Evolutionary conservation across 2,329 filamentous ascomycete genomes (phyloP), one percentile per base, ranked within the genome.

Genomic region (Byssothecium circinans): DNA sequence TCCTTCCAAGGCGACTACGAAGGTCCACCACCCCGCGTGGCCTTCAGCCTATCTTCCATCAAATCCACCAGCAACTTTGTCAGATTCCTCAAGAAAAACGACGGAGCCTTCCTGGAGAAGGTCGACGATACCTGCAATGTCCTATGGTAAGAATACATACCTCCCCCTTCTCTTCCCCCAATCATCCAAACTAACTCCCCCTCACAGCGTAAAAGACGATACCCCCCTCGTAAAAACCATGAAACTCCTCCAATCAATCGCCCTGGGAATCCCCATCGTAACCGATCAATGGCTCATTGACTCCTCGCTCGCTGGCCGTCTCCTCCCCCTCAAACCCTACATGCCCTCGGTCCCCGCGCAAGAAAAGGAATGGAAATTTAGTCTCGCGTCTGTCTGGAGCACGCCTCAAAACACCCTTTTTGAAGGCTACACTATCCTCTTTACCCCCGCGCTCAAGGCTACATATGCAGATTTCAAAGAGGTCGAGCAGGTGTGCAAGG

Each of bases 351-450:
- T 66, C 25, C 49, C 61, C 2, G 51, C 56, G 8, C 63, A 64
- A 38, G 72, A 76, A 53, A 50, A 61, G n/a, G 66, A 70, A 17
- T 75, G 73, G 73, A 57, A 61, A 0, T 69, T 73, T 38, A 67
- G 60, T 18, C 55, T 76, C 3, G 45, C 50, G 0, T 56, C 64
- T 1, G 51, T 75, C 8, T 66, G 64, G 20, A 49, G 53, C 4
- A 54, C 66, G 29, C 65, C 74, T 2, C 64, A 69, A 35, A 75
- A 43, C 8, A 51, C 76, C 45, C 73, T 81, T 0, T 81, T 83
- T 58, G 48, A 67, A 1, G 75, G 75, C 49, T 76, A 75, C 53
- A 74, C 69, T 6, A 65, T 81, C 20, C 80, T 77, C 56, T 74
- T 80, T 60, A 79, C 78, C 0, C 67, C 67, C 8, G 58, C 67